Percentiles rank a stretch among this genome's conserved stretches.
These are phyloP conservation scores for Ogataea haglerorum DNA, from an alignment of 805 yeast species.

Conservation along the genomic window DNA sequence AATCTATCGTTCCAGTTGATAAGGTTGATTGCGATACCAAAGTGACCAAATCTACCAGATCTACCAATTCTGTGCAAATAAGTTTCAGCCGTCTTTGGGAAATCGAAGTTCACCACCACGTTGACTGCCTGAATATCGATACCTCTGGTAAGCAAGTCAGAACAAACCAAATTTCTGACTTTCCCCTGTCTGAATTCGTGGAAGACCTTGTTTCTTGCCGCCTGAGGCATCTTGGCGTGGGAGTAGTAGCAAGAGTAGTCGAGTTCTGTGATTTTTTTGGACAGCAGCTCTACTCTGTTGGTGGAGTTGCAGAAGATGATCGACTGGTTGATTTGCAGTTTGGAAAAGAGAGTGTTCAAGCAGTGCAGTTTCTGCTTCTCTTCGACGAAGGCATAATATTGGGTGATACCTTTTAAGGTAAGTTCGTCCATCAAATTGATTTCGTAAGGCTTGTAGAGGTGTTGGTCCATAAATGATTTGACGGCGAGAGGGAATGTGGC, in stretches of 20 bases:
- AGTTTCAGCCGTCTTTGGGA: conserved; percentile 97
- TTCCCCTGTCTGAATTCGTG: conserved; percentile 98
- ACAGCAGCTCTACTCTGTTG: conserved; percentile 90
- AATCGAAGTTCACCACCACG: conserved; percentile 95
- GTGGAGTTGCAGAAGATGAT: conserved; percentile 97
- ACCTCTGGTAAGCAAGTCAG: conserved; percentile 95
- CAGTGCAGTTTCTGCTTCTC: conserved; percentile 95
- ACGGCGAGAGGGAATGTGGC: conserved; percentile 97
- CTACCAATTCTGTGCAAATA: conserved; percentile 98
- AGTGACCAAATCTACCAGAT: conserved; percentile 97
- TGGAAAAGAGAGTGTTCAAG: conserved; percentile 89
- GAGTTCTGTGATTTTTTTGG: conserved; percentile 92
- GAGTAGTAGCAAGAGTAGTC: conserved; percentile 96
- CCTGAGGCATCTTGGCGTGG: conserved; percentile 97
- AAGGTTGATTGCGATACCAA: conserved; percentile 94
- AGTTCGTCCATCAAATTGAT: conserved; percentile 97
- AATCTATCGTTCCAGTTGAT: conserved; percentile 97
- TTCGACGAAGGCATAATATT: conserved; percentile 97
- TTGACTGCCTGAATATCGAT: conserved; percentile 98
- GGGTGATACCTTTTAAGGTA: conserved; percentile 93
- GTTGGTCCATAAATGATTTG: conserved; percentile 86
- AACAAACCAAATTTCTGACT: conserved; percentile 94
- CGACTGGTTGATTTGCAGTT: conserved; percentile 92
- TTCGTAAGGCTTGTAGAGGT: conserved; percentile 88
- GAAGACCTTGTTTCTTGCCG: conserved; percentile 95